Base-by-base conservation (phyloP, 768 basidiomycete species). In the Suillus brevipes region DNA sequence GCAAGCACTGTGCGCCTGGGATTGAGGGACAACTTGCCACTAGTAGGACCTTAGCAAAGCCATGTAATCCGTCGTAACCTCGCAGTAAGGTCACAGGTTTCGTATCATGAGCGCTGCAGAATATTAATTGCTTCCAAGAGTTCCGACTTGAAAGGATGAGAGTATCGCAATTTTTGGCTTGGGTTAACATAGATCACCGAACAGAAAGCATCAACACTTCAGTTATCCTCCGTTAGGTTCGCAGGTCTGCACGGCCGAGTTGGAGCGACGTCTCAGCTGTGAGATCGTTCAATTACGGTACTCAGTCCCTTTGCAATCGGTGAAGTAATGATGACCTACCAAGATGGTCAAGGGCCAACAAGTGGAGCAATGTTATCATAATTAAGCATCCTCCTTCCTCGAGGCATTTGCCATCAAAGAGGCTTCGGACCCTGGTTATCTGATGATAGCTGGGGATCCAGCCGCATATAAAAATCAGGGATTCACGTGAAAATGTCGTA, bases 351-450 rank as follows among this genome's bases (percentile, higher is more conserved):
- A 40, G 38, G 31, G 56, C 37, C n/a, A 28, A 52, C 50, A 31
- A 31, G 56, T 59, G 58, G 58, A 59, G 58, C 58, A 10, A 8
- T 28, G 25, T 28, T 59, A 40, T 12, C 25, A 28, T 28, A 59
- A 59, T 59, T 40, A 25, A 59, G 28, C 58, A 59, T 59, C 58
- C 58, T 3, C 10, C 28, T 42, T 59, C 58, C 40, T 59, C 58
- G 58, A 59, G 58, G 58, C 58, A 59, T 42, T 59, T 28, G 18
- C 18, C 38, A 58, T 59, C 25, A 57, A 37, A 58, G 37, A 40
- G 58, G 58, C 18, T 59, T 25, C 58, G 38, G 25, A 59, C 18
- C 12, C 10, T 59, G 4, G 5, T 58, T 58, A 25, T 25, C 37
- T 58, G 9, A 34, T 40, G 38, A 38, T 57, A 14, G 37, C 37